A percentile compares a stretch with the other conserved stretches of the same genome.
These are phyloP conservation scores for Colletotrichum liaoningense DNA, from an alignment of 2,329 filamentous ascomycete genomes.

Conservation along the genomic window DNA sequence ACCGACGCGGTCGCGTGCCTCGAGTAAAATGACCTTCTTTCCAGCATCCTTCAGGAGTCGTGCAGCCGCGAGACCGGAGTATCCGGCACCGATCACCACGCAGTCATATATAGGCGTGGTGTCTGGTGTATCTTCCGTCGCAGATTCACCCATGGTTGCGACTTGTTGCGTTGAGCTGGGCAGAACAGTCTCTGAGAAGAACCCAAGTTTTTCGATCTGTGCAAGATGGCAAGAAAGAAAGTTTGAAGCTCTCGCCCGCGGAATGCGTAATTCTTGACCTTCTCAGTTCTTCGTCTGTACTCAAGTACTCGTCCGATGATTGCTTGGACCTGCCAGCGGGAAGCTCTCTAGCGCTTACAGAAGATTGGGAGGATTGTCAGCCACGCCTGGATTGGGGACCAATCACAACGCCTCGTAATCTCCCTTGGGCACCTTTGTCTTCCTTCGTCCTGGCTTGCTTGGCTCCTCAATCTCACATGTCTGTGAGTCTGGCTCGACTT, in stretches of 20 bases:
- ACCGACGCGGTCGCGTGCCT: slow-evolving; percentile 35
- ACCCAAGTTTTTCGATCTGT: background rate
- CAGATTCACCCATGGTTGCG: background rate
- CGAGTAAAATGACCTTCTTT: slow-evolving; percentile 23
- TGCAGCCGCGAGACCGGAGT: slow-evolving; percentile 30
- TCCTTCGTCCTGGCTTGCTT: background rate
- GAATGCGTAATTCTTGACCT: background rate
- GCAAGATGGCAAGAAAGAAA: background rate
- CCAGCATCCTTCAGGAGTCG: slow-evolving; percentile 25
- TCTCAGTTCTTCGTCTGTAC: background rate
- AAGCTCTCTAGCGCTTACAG: slow-evolving; percentile 16
- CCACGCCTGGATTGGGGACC: slow-evolving; percentile 1
- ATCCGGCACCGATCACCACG: slow-evolving; percentile 33
- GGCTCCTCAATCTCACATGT: background rate
- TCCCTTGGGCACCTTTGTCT: background rate
- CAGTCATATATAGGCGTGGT: slow-evolving; percentile 25
- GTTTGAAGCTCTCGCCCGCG: background rate
- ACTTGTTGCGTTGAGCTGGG: background rate
- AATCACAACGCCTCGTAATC: slow-evolving; percentile 23
- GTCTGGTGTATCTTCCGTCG: background rate
- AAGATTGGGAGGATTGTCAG: slow-evolving; percentile 8
- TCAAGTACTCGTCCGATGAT: background rate
- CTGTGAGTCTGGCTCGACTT: too few species aligned
- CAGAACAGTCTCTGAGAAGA: background rate
- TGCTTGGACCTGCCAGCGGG: background rate